Conservation (phyloP, 768 basidiomycete species). For the Amanita phalloides region DNA sequence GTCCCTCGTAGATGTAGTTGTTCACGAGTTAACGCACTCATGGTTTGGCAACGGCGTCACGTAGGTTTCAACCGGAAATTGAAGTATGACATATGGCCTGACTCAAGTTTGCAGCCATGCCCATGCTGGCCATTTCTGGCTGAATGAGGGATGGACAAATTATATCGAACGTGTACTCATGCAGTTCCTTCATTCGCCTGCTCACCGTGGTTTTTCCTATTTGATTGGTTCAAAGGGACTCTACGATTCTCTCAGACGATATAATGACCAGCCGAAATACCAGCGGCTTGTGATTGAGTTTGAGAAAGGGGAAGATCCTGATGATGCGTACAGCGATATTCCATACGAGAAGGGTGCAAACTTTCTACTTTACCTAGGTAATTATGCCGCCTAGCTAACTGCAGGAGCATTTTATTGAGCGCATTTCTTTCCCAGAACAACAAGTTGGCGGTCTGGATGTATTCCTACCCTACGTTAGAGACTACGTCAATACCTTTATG, state of each 20-base stretch:
- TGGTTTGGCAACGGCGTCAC: constrained; percentile 93
- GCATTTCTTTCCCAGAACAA: constrained; percentile 32
- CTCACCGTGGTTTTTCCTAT: constrained; percentile 72
- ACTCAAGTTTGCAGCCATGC: constrained; percentile 36
- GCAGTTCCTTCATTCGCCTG: constrained; percentile 57
- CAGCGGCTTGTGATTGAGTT: constrained; percentile 75
- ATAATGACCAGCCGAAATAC: constrained; percentile 54
- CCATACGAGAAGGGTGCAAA: constrained; percentile 90
- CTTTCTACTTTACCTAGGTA: constrained; percentile 77
- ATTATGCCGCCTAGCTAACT: constrained; percentile 8
- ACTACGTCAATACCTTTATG: constrained; percentile 75
- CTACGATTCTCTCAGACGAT: constrained; percentile 56
- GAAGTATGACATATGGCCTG: background rate
- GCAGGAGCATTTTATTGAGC: background rate
- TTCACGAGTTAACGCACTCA: constrained; percentile 79
- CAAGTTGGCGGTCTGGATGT: constrained; percentile 73
- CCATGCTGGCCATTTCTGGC: constrained; percentile 74
- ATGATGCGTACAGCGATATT: constrained; percentile 64
- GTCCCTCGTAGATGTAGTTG: constrained; percentile 78
- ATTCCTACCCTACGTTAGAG: constrained; percentile 75
- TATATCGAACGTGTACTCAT: constrained; percentile 82
- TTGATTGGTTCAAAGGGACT: constrained; percentile 67
- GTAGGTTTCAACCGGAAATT: constrained; percentile 17
- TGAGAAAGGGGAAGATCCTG: constrained; percentile 63
- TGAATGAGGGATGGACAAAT: constrained; percentile 91